A percentile compares a stretch with the other conserved stretches of the same genome.
phyloP scores from a whole-genome alignment of 2,329 filamentous ascomycete genomes.

The Cercospora sojina region DNA sequence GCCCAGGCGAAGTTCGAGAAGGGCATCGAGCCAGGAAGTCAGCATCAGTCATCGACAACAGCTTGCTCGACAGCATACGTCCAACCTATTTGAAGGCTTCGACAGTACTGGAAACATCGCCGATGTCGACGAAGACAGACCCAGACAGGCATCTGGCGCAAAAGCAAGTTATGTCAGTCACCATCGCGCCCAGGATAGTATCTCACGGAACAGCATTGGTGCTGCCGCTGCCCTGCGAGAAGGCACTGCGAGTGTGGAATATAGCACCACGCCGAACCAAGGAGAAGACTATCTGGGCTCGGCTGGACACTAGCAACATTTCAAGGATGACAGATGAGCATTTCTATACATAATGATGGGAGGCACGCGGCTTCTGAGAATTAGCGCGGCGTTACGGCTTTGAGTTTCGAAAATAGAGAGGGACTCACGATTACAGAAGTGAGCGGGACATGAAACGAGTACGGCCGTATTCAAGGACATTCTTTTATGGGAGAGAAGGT shows the following conservation, averaged over 20 bases:
- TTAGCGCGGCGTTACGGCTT: slow-evolving; percentile 11
- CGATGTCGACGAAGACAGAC: slow-evolving; percentile 6
- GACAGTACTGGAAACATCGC: slow-evolving; percentile 24
- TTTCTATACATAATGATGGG: slow-evolving; percentile 1
- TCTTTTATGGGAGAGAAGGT: slow-evolving; percentile 3
- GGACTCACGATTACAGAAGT: slow-evolving; percentile 8
- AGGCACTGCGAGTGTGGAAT: slow-evolving; percentile 18
- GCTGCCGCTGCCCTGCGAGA: slow-evolving; percentile 31
- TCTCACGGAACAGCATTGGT: slow-evolving; percentile 34
- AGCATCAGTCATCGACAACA: slow-evolving; percentile 10
- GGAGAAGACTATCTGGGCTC: slow-evolving; percentile 10
- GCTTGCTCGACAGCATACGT: slow-evolving; percentile 1
- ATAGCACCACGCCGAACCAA: slow-evolving; percentile 18
- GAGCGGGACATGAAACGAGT: not conserved
- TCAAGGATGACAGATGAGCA: not conserved
- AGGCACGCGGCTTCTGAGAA: not conserved
- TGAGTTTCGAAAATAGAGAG: not conserved
- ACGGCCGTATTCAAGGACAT: slow-evolving; percentile 2
- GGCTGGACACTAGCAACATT: not conserved
- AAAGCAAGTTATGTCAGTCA: slow-evolving; percentile 25
- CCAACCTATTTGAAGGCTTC: slow-evolving; percentile 31
- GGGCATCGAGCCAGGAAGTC: slow-evolving; percentile 27
- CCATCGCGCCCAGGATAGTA: slow-evolving; percentile 34
- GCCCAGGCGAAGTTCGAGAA: slow-evolving; percentile 30
- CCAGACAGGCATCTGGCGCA: not conserved